These are phyloP conservation scores for Coniochaeta sp. DNA, from an alignment of 2,329 filamentous ascomycete species.

Conservation along the genomic window DNA sequence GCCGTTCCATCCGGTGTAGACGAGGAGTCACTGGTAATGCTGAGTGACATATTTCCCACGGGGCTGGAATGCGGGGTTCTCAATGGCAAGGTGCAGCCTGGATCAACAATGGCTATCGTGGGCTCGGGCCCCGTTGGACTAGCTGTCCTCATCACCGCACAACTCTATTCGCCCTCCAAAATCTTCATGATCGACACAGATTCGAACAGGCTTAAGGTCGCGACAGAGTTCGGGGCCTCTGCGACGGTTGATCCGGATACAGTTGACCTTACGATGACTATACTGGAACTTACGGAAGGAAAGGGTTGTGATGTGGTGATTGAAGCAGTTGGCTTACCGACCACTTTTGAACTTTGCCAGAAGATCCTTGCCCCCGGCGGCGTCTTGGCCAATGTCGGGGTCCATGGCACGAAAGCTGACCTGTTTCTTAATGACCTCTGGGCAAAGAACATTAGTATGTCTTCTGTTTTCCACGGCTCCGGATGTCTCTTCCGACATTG, in stretches of 20 bases:
- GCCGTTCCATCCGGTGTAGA: slow-evolving; percentile 32
- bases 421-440: slow-evolving; percentile 47
- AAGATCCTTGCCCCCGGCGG: slow-evolving; percentile 45
- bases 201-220: slow-evolving; percentile 35
- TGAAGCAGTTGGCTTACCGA: slow-evolving; percentile 48
- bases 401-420: slow-evolving; percentile 46
- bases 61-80: slow-evolving; percentile 47
- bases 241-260: slow-evolving; percentile 31
- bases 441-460: slow-evolving; percentile 44
- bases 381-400: slow-evolving; percentile 49
- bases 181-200: slow-evolving; percentile 47
- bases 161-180: slow-evolving; percentile 44
- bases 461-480: not conserved
- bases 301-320: slow-evolving; percentile 50
- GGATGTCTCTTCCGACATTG: not conserved
- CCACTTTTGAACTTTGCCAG: slow-evolving; percentile 47
- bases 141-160: slow-evolving; percentile 45
- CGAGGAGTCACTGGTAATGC: slow-evolving; percentile 35
- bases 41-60: slow-evolving; percentile 51
- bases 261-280: slow-evolving; percentile 25
- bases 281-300: slow-evolving; percentile 38
- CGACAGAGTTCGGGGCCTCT: slow-evolving; percentile 40
- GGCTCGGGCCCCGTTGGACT: slow-evolving; percentile 50
- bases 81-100: slow-evolving; percentile 43
- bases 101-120: slow-evolving; percentile 44